These are phyloP conservation scores for Hirschioporus abietinus DNA, from an alignment of 768 basidiomycete genomes.

Conservation along the genomic window DNA sequence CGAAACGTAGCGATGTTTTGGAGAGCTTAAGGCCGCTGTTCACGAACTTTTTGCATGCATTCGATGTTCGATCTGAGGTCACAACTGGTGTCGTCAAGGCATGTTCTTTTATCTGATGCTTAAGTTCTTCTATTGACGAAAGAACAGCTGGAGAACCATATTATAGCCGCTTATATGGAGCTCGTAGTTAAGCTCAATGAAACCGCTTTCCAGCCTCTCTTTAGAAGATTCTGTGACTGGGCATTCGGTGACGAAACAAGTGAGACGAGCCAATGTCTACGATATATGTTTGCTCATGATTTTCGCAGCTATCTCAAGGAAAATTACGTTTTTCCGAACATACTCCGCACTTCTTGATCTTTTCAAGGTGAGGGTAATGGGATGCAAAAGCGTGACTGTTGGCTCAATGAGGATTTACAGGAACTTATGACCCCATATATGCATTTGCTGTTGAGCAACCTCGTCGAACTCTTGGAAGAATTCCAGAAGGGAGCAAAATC, in stretches of 20 bases:
- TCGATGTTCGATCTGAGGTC: slow-evolving; percentile 46
- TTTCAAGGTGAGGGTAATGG: slow-evolving; percentile 63
- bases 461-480: slow-evolving; percentile 54
- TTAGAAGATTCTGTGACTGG: slow-evolving; percentile 93
- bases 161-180: slow-evolving; percentile 77
- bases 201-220: slow-evolving; percentile 82
- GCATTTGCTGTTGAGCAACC: slow-evolving; percentile 64
- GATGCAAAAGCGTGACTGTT: background rate
- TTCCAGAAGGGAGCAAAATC: slow-evolving; percentile 32
- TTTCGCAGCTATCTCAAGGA: slow-evolving; percentile 37
- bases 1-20: slow-evolving; percentile 57
- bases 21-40: slow-evolving; percentile 65
- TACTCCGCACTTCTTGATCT: slow-evolving; percentile 73
- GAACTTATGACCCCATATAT: slow-evolving; percentile 90
- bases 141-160: slow-evolving; percentile 43
- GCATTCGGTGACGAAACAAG: slow-evolving; percentile 61
- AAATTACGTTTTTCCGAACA: slow-evolving; percentile 68
- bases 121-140: slow-evolving; percentile 3
- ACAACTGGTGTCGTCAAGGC: slow-evolving; percentile 7
- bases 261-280: slow-evolving; percentile 17
- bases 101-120: background rate
- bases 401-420: slow-evolving; percentile 29
- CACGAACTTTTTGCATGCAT: slow-evolving; percentile 73
- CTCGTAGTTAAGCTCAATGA: slow-evolving; percentile 92
- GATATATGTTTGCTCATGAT: background rate